Evolutionary conservation across 306 rosid genomes (phyloP), one percentile per base, ranked within the genome.

Genomic region (Hippophae rhamnoides): DNA sequence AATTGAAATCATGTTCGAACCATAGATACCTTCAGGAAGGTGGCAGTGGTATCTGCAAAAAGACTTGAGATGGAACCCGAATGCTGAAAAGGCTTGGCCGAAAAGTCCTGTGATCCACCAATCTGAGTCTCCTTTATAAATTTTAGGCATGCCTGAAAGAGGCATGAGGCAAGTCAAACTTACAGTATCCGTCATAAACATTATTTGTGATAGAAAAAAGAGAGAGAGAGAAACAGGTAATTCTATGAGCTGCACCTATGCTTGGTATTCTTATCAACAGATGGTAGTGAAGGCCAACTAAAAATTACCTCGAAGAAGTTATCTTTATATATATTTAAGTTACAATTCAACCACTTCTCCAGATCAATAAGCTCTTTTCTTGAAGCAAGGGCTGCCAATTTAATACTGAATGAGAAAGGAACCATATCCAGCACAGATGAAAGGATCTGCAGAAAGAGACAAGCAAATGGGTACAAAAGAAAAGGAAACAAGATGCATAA

Each of bases 321-420:
- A 72, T 89, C 97, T 75, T 73, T 89, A 75, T 77, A 79, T 0
- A 77, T 54, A 73, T 67, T 78, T 52, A 93, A 73, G 66, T 79
- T 86, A 72, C 63, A 72, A 69, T 67, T 76, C 84, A 89, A 61
- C 99, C 99, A 93, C 76, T 82, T 84, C 84, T 86, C 97, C 38
- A 93, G 90, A 70, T 93, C 97, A 66, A 89, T 51, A 73, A 65
- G 75, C 68, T 86, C 94, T 81, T 84, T 86, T 67, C 82, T 77
- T 18, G 86, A 84, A 67, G 99, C 99, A 69, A 84, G 77, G 68
- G 94, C 82, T 7, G 97, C 99, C 75, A 93, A 71, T 78, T 84
- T 86, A 70, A 93, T 79, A 65, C 95, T 59, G 64, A 74, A 80
- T 62, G 85, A 64, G 73, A 78, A 79, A 72, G 99, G 97, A 62